Base-by-base conservation (phyloP, 805 yeast genomes). In the Ogataea angusta region DNA sequence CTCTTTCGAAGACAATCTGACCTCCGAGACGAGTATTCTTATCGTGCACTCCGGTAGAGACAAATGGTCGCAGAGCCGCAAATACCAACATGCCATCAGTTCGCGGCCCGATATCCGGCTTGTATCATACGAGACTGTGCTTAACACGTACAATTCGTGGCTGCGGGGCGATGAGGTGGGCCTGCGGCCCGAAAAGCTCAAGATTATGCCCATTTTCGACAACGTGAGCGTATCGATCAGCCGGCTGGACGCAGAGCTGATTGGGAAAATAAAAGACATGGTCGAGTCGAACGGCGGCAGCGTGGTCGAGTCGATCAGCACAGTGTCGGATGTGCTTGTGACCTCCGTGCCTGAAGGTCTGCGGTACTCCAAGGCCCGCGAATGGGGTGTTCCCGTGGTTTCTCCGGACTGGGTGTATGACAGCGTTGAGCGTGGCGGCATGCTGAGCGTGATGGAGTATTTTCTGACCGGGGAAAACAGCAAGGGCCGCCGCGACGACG, bases 61-160 rank as follows among this genome's bases (percentile, higher is more conserved):
- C 7, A 48, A 47, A 19, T 62, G 66, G 66, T 27, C 53, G 10
- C 59, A 63, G 40, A 76, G 84, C 1, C 77, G 72, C 23, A 80
- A 80, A 53, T 80, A 68, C 56, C 66, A 61, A 39, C 78, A 69
- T 52, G 70, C 75, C 30, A 69, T 73, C 6, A 56, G 66, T 39
- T 62, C 67, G 40, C 62, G 86, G 38, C 69, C 70, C 28, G 91
- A 84, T 57, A 69, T 87, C 19, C 54, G 53, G 33, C 75, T 87
- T 43, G 55, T 87, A 9, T 56, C 64, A 6, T 70, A 76, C 1
- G 69, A 70, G 3, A 60, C 72, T 5, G 62, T 88, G 5, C 53
- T 67, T 18, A 56, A 57, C 12, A 46, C 77, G 8, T 73, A 80
- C 51, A 59, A 67, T 9, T 56, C 60, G 2, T 83, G 88, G 89